Base-by-base conservation (phyloP, 805 yeast genomes). In the Clavispora santaluciae region DNA sequence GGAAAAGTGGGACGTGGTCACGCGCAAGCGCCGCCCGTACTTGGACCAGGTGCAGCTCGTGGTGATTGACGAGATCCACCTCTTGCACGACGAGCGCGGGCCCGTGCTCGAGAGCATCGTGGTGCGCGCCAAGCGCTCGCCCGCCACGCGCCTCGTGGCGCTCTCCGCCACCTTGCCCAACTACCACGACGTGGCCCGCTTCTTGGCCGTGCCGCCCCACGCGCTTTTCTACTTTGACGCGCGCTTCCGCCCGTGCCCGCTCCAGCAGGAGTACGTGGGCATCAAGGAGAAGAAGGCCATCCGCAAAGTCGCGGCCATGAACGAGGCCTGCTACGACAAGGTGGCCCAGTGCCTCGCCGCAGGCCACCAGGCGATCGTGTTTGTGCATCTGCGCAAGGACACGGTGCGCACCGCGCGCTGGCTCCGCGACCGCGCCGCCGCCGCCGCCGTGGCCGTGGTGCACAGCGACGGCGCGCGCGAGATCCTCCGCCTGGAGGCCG, bases 1-100 rank as follows among this genome's bases (percentile, higher is more conserved):
- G 0, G 99, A 93, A 57, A 91, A 89, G 60, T 91, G 98, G 98
- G 98, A 93, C 64, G 86, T 93, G 16, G 82, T 90, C 12, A 90
- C 96, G 0, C 75, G 99, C 64, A 91, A 91, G 54, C 20, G 31
- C 31, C 7, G 31, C n/a, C 31, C 31, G 18, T 72, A 74, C 33
- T 70, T 79, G 16, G 91, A 86, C 44, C 68, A 78, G 2, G 93
- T 88, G 1, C 73, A 77, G 30, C 70, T 91, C 17, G 62, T 91
- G 8, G 83, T 91, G 21, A 79, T 93, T 38, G 99, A 91, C 68
- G 99, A 91, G 61, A 83, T 91, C 43, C 99, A 91, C 70, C 69
- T 91, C 38, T 68, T 91, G 48, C 96, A 91, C 58, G 98, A 91
- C 57, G 88, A 81, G 51, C 80, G 99, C 69, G 99, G 99, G 3